Evolutionary conservation across 164 flowering plant species (phyloP).

Genomic region (Piper betle): DNA sequence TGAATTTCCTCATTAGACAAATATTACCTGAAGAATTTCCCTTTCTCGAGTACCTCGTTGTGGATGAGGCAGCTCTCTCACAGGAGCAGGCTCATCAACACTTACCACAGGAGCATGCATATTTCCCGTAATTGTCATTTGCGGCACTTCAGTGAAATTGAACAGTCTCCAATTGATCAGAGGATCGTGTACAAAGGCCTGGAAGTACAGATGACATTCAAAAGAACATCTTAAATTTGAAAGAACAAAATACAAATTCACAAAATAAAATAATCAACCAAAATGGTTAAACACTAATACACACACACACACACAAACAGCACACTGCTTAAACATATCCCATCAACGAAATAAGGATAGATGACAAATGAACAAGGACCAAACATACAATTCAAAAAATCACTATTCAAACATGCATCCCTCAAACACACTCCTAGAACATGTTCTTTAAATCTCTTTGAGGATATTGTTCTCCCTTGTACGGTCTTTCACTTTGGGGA

Average conservation of each 20-base stretch:
- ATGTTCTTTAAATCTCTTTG: too few species aligned
- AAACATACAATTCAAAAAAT: too few species aligned
- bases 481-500: too few species aligned
- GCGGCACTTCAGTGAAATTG: conserved; percentile 92
- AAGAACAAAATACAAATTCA: neutral
- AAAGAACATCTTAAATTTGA: neutral
- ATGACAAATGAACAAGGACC: too few species aligned
- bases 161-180: conserved; percentile 97
- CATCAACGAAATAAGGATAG: too few species aligned
- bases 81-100: conserved; percentile 55
- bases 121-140: conserved; percentile 48
- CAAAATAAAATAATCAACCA: too few species aligned
- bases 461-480: too few species aligned
- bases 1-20: neutral
- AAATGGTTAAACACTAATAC: too few species aligned
- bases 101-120: conserved; percentile 51
- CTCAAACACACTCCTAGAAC: too few species aligned
- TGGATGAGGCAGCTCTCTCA: conserved; percentile 66
- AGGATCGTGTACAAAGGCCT: conserved; percentile 99
- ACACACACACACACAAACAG: too few species aligned
- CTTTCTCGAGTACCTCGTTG: conserved; percentile 82
- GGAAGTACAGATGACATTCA: conserved; percentile 13
- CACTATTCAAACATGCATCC: too few species aligned
- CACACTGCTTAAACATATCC: too few species aligned
- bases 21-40: conserved; percentile 81